These are phyloP conservation scores for Ochetophila trinervis DNA, from an alignment of 306 rosid genomes.

Conservation along the genomic window DNA sequence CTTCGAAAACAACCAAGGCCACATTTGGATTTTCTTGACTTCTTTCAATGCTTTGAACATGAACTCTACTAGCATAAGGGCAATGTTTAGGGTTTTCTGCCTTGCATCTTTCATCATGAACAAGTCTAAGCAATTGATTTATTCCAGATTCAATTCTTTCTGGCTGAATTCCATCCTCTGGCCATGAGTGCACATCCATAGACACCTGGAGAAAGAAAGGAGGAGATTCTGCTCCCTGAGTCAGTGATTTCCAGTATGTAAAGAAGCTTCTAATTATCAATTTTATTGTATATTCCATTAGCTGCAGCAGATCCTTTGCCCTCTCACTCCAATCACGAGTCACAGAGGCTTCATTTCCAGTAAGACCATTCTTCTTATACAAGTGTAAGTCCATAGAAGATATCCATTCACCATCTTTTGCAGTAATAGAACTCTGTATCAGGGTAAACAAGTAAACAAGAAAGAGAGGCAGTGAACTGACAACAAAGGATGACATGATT, in stretches of 20 bases:
- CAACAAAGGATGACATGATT: conserved; percentile 76
- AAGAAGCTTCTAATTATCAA: conserved; percentile 52
- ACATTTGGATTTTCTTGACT: conserved; percentile 65
- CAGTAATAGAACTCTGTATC: conserved; percentile 87
- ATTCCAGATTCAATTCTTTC: conserved; percentile 90
- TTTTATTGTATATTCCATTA: conserved; percentile 45
- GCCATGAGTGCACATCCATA: conserved; percentile 85
- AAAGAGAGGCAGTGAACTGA: conserved; percentile 82
- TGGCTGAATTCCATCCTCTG: conserved; percentile 98
- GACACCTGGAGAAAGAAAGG: conserved; percentile 96
- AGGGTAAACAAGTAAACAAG: conserved; percentile 89
- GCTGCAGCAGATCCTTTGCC: conserved; percentile 38
- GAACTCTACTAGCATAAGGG: conserved; percentile 82
- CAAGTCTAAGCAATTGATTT: conserved; percentile 69
- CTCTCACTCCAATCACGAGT: conserved; percentile 52
- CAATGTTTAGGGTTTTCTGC: conserved; percentile 53
- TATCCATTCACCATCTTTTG: conserved; percentile 86
- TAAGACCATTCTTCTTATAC: conserved; percentile 42
- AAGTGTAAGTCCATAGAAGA: conserved; percentile 53
- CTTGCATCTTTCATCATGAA: conserved; percentile 71
- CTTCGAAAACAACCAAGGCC: conserved; percentile 77
- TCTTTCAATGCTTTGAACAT: conserved; percentile 96
- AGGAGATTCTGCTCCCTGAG: conserved; percentile 88
- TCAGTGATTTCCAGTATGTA: conserved; percentile 83
- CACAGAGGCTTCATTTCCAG: conserved; percentile 37